Evolutionary conservation across 73 alveolate genomes (phyloP).

Genomic region (Tetrahymena elliotti): DNA sequence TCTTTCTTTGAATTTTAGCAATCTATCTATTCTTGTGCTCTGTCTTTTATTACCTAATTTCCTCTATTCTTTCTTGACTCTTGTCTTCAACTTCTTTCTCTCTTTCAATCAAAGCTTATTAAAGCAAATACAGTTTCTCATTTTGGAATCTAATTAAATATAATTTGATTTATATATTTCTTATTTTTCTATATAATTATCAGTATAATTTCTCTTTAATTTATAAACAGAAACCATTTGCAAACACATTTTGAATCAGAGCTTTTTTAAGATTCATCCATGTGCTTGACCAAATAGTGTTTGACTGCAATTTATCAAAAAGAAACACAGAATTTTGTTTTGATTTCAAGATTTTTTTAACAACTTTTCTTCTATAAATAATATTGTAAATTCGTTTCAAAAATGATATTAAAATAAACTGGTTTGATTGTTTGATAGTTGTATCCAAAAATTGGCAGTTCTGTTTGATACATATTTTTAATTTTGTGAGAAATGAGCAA

Average conservation of each 20-base stretch:
- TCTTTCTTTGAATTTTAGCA: slow-evolving; percentile 79
- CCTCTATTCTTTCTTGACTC: slow-evolving; percentile 80
- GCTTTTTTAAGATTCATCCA: no score
- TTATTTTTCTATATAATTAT: background rate
- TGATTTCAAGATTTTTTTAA: no score
- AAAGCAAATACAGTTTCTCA: slow-evolving; percentile 73
- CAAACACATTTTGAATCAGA: no score
- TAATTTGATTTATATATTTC: background rate
- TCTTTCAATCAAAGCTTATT: slow-evolving; percentile 78
- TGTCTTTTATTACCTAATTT: slow-evolving; percentile 71
- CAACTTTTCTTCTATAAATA: no score
- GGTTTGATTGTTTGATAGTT: no score
- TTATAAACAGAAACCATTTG: background rate
- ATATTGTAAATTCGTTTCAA: background rate
- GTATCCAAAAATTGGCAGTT: background rate
- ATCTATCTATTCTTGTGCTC: slow-evolving; percentile 76
- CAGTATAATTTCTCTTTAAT: no score
- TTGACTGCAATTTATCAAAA: no score
- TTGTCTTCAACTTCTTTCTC: slow-evolving; percentile 81
- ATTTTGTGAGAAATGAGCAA: no score
- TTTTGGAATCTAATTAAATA: slow-evolving; percentile 48
- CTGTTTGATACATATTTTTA: no score
- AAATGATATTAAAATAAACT: background rate
- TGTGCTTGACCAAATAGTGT: no score
- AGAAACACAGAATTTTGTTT: no score